Evolutionary conservation across 192 early-diverging fungal species (phyloP), one percentile per base, ranked within the genome.

Genomic region (Coemansia sp.): DNA sequence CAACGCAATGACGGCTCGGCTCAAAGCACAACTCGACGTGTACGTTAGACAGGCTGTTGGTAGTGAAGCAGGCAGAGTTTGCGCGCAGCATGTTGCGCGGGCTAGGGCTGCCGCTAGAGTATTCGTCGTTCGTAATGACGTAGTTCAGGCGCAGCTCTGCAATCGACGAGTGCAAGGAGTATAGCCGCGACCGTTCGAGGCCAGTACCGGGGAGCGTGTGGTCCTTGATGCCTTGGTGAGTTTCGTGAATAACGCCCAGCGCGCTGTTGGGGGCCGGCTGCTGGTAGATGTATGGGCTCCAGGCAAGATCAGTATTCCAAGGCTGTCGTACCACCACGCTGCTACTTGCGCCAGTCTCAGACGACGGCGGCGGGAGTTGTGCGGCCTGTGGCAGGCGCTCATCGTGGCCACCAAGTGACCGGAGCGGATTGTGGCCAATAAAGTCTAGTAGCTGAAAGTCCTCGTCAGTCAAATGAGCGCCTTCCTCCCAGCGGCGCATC

Each of bases 271-370:
- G 60, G 0, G 31, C 42, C 10, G 71, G 68, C 38, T 64, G 55
- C 52, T 80, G 65, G 64, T 80, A 75, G 9, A 80, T 60, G 35
- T 72, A 69, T 1, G 77, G 77, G 0, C 53, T 59, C 77, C 77
- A 80, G n/a, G 25, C 20, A 2, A 37, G 55, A 16, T 45, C 58
- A 6, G 39, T 7, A 43, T 74, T 75, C 77, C 77, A 80, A 39
- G 65, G 60, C 62, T 75, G 77, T 14, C 69, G 72, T 50, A 80
- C 72, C 6, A 67, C 28, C 11, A 75, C 62, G 41, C 68, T 71
- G 61, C 52, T 28, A n/a, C 16, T 13, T 8, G 6, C 52, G 4
- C 13, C 52, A 4, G 14, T n/a, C 6, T 26, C 31, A 2, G 52
- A 11, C 48, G 48, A 2, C 14, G 26, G 11, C 25, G 48, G n/a